Base-by-base conservation (phyloP, 2,329 filamentous ascomycete genomes). In the Xenoacremonium recifei region DNA sequence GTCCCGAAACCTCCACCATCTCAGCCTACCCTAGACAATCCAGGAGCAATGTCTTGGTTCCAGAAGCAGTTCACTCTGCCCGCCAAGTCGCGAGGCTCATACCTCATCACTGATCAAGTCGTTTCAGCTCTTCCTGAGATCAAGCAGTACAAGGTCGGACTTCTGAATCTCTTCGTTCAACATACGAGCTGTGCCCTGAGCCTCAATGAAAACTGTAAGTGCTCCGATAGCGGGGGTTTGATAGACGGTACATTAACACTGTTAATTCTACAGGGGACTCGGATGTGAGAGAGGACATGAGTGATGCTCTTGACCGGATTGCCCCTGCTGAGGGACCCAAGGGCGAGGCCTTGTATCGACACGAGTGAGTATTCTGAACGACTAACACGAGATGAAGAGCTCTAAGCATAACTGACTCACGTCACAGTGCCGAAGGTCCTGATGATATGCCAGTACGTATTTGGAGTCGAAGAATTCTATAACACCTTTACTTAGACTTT, bases 211-310 rank as follows among this genome's bases (percentile, higher is more conserved):
- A 97, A 97, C 70, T 85, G 79, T 68, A 49, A 37, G 63, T 29
- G 25, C n/a, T n/a, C 13, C 20, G 10, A 31, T 31, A 15, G 29
- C 29, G 29, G 29, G 29, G 23, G 23, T 7, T 27, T 27, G 23
- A 13, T 27, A 7, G 13, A 27, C 29, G 13, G 17, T 15, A 31
- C 29, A 27, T 27, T 27, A 27, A n/a, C 29, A 31, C 29, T 9
- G n/a, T n/a, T n/a, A n/a, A n/a, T n/a, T n/a, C n/a, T 33, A 6
- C 5, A 64, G 63, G 63, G 89, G 89, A 92, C 59, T 61, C 64
- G 34, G 89, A 95, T 68, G 93, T 99, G n/a, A 79, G 90, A 44
- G 79, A 78, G 30, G 90, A 99, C 67, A 96, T 97, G 92, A 89
- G 82, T 60, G 89, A 96, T 70, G 89, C 92, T 35, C 73, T 99